Conservation (phyloP, 1,284 basidiomycete species). For the Microstroma glucosiphilum region DNA sequence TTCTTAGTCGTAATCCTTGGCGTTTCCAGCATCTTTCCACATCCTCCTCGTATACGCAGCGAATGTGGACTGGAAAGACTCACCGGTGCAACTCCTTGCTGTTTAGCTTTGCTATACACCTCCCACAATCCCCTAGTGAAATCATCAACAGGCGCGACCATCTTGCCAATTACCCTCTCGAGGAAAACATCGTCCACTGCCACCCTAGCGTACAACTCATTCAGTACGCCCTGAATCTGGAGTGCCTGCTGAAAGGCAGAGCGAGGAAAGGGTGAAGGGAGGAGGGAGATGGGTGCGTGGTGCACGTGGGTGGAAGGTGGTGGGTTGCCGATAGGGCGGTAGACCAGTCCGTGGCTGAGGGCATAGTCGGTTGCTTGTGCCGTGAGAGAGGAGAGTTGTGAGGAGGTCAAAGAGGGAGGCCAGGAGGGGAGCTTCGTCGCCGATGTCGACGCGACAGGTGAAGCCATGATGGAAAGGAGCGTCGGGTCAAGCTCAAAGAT, state of each 20-base stretch:
- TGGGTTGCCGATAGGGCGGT: slow-evolving; percentile 60
- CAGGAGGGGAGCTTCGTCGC: slow-evolving; percentile 53
- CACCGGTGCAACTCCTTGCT: slow-evolving; percentile 50
- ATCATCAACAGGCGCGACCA: slow-evolving; percentile 73
- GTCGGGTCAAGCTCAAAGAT: too few relatives aligned
- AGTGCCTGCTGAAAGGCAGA: slow-evolving; percentile 65
- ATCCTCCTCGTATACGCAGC: neutral
- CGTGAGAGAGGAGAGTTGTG: slow-evolving; percentile 61
- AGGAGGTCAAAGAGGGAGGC: slow-evolving; percentile 65
- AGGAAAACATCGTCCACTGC: slow-evolving; percentile 75
- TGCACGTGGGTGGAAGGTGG: slow-evolving; percentile 58
- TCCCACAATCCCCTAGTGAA: slow-evolving; percentile 81
- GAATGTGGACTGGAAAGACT: slow-evolving; percentile 12
- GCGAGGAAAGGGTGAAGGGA: slow-evolving; percentile 81
- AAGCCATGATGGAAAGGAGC: too few relatives aligned
- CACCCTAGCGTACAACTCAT: slow-evolving; percentile 75
- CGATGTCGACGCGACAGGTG: too few relatives aligned
- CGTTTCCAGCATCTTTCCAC: neutral
- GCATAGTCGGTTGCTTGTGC: slow-evolving; percentile 73
- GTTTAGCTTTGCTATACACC: slow-evolving; percentile 63
- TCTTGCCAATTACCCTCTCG: slow-evolving; percentile 71
- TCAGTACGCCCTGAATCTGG: slow-evolving; percentile 70
- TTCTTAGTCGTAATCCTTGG: slow-evolving; percentile 7
- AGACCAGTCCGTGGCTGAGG: slow-evolving; percentile 74
- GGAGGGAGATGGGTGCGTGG: slow-evolving; percentile 79